Conservation (phyloP, 441 rosid species). For the Pelargonium fulgidum region DNA sequence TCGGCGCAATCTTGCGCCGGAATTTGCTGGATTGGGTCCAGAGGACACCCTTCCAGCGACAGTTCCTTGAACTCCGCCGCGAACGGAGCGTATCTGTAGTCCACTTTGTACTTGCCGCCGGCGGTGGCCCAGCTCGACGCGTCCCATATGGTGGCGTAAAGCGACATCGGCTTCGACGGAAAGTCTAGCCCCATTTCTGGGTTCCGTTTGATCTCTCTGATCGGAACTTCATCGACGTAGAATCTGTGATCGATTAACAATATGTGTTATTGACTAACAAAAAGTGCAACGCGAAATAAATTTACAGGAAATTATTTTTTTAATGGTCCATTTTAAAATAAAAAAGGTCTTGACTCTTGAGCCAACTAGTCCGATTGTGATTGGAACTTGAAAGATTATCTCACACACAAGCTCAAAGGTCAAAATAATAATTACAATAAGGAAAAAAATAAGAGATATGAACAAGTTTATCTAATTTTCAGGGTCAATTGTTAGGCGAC, state of each 20-base stretch:
- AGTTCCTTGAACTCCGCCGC: conserved; percentile 59
- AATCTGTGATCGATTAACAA: conserved; percentile 38
- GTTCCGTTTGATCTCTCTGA: conserved; percentile 44
- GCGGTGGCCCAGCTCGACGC: conserved; percentile 93
- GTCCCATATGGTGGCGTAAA: conserved; percentile 92
- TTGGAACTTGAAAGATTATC: too few species aligned
- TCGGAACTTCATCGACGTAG: conserved; percentile 76
- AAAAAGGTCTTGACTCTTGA: too few species aligned
- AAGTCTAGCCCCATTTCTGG: conserved; percentile 31
- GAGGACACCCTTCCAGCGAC: conserved; percentile 58
- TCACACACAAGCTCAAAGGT: too few species aligned
- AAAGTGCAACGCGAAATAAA: too few species aligned
- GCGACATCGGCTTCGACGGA: conserved; percentile 81
- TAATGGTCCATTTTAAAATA: too few species aligned
- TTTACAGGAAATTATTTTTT: too few species aligned
- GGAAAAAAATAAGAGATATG: too few species aligned
- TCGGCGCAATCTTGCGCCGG: conserved; percentile 30
- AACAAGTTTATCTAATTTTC: too few species aligned
- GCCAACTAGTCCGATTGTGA: too few species aligned
- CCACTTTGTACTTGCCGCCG: conserved; percentile 69
- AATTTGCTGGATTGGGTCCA: conserved; percentile 52
- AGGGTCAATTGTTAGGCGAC: too few species aligned
- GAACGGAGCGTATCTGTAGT: conserved; percentile 74
- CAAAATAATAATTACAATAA: too few species aligned
- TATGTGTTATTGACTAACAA: too few species aligned